Evolutionary conservation across 805 yeast genomes (phyloP), one percentile per base, ranked within the genome.

Genomic region (Naumovozyma dairenensis): DNA sequence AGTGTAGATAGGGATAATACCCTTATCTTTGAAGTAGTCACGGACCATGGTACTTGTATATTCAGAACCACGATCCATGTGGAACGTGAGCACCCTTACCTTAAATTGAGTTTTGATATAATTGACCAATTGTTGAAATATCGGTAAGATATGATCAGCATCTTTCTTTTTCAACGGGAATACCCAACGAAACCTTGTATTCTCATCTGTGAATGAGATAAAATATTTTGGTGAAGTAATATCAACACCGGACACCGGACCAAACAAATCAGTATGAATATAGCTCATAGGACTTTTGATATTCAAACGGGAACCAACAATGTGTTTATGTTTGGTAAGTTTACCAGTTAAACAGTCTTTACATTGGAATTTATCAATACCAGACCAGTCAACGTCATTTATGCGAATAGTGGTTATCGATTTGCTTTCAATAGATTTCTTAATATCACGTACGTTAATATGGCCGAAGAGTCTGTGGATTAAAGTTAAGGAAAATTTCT

Each of bases 201-300:
- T 14, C 32, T 43, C 41, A 33, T 40, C 41, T n/a, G 41, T 33
- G 33, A 38, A 43, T 1, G 36, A 10, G 13, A 43, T 35, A 21
- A 40, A 40, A 28, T 35, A 36, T n/a, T n/a, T n/a, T 5, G 38
- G 33, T 16, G 25, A 16, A 9, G 36, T 25, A 13, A 22, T 19
- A 9, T 30, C 19, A 16, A 27, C 16, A 19, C 25, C 26, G 20
- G 25, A 16, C n/a, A 32, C 35, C 15, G 44, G 44, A 7, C 42
- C 44, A 31, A 40, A 40, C 1, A 33, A 10, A 18, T 36, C 40
- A 6, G 39, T 34, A 18, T 34, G 41, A 12, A 39, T 13, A 16
- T 32, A 39, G 14, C 37, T 30, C 4, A 39, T 33, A 12, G 37
- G 39, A 1, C 24, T 12, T 33, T 38, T 33, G 26, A 35, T 35